Conservation (phyloP, 257 asterid species). For the Schizonepeta tenuifolia region DNA sequence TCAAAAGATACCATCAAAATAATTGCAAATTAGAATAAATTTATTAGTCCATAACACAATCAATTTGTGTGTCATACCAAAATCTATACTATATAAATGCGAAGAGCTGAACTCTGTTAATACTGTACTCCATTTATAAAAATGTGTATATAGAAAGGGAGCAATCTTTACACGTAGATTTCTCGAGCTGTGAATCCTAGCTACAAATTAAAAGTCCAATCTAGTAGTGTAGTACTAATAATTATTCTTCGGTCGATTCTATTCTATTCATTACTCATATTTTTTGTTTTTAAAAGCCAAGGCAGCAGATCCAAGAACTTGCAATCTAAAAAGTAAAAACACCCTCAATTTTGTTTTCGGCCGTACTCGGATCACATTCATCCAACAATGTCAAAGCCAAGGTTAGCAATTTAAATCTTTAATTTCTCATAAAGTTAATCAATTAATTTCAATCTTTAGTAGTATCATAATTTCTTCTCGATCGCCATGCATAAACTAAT, state of each 20-base stretch:
- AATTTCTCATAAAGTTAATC: not conserved
- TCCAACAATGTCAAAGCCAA: slow-evolving; percentile 38
- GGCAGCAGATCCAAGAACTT: slow-evolving; percentile 39
- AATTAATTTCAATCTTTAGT: not conserved
- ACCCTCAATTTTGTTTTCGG: not conserved
- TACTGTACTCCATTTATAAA: too few species aligned
- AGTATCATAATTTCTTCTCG: too few species aligned
- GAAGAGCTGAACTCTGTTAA: too few species aligned
- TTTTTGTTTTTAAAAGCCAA: slow-evolving; percentile 15
- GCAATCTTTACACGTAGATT: slow-evolving; percentile 10
- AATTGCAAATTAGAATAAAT: too few species aligned
- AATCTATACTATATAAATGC: too few species aligned
- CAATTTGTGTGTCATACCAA: too few species aligned
- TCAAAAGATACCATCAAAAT: too few species aligned
- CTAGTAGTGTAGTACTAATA: not conserved
- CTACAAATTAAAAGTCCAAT: not conserved
- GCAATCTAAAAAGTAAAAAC: slow-evolving; percentile 4
- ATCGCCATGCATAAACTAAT: not conserved
- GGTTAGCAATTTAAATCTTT: slow-evolving; percentile 26
- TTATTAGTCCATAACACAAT: too few species aligned
- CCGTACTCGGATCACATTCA: not conserved
- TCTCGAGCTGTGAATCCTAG: slow-evolving; percentile 44
- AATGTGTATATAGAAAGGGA: not conserved
- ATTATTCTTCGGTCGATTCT: not conserved
- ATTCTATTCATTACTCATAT: not conserved